Evolutionary conservation across 257 asterid species (phyloP).

Genomic region (Plantago major): DNA sequence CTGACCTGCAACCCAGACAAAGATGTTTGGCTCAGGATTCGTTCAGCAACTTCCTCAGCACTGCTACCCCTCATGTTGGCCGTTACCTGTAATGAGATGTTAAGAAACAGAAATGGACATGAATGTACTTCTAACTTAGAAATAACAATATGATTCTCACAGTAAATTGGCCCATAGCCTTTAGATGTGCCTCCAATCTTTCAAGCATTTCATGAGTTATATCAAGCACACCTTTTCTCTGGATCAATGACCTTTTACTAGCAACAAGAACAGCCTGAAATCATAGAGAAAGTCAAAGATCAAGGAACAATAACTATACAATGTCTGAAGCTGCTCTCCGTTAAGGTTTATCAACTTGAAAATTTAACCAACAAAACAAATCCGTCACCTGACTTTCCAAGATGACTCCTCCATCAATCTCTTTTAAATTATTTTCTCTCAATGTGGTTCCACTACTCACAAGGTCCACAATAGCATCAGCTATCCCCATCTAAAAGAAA

Average conservation of each 20-base stretch:
- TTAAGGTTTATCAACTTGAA: conserved; percentile 9
- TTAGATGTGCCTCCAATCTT: conserved; percentile 92
- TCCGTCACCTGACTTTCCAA: conserved; percentile 86
- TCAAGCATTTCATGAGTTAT: conserved; percentile 94
- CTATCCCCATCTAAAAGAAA: conserved; percentile 82
- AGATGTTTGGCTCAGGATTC: conserved; percentile 75
- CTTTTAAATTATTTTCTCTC: conserved; percentile 89
- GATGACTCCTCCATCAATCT: conserved; percentile 86
- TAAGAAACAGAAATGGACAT: background rate
- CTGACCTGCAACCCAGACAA: conserved; percentile 88
- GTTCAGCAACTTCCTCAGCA: conserved; percentile 91
- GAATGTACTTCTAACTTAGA: too few relatives aligned
- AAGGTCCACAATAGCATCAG: conserved; percentile 98
- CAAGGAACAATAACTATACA: conserved; percentile 10
- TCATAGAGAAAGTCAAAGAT: conserved; percentile 19
- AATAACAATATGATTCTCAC: conserved; percentile 28
- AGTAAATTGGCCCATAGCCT: conserved; percentile 83
- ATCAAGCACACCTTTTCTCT: conserved; percentile 74
- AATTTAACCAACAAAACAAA: conserved; percentile 8
- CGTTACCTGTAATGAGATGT: conserved; percentile 53
- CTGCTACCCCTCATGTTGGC: conserved; percentile 97
- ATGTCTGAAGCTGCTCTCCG: conserved; percentile 7
- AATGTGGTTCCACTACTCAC: conserved; percentile 98
- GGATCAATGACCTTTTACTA: conserved; percentile 75
- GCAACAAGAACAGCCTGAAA: conserved; percentile 91